Base-by-base conservation (phyloP, 2,329 filamentous ascomycete genomes). In the Mycogone perniciosa region DNA sequence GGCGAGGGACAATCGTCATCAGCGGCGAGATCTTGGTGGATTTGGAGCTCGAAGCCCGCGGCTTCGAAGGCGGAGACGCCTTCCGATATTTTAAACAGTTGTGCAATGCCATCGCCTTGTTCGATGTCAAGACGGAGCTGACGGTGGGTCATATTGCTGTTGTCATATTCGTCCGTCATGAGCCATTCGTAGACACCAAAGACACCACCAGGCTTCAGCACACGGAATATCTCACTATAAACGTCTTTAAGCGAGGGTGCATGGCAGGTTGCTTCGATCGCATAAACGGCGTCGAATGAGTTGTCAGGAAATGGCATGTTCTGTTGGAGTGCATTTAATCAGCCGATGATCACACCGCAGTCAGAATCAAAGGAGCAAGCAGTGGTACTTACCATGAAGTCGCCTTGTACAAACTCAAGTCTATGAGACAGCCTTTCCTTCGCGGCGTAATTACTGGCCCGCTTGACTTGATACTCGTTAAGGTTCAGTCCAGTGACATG, bases 131-230 rank as follows among this genome's bases (percentile, higher is more conserved):
- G 83, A 57, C 93, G 88, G 65, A 97, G 93, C 67, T 88, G 82
- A 59, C 90, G 87, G 75, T 97, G 93, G 63, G 84, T 77, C 1
- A 88, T 70, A 77, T 96, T 90, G 54, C 86, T 77, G 67, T 95
- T 92, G 74, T 97, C 87, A 72, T 96, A 99, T 27, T 85, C 76
- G 56, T 96, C 91, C 6, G 91, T 97, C 93, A 99, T 97, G 65
- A 97, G 78, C 93, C 93, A 97, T 72, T 99, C 93, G 73, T 97
- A 99, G 47, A 97, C 92, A 66, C 92, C 93, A 62, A 97, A 99
- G 46, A 89, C 77, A 68, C 93, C 92, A 54, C 93, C 93, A 20
- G 93, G 93, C 80, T 97, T 99, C 57, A 99, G 79, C 26, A 96
- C 91, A 44, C 89, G 88, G 81, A 86, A 91, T 64, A 97, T 97